Base-by-base conservation (phyloP, 2,329 filamentous ascomycete species). In the Xylariaceae sp. region DNA sequence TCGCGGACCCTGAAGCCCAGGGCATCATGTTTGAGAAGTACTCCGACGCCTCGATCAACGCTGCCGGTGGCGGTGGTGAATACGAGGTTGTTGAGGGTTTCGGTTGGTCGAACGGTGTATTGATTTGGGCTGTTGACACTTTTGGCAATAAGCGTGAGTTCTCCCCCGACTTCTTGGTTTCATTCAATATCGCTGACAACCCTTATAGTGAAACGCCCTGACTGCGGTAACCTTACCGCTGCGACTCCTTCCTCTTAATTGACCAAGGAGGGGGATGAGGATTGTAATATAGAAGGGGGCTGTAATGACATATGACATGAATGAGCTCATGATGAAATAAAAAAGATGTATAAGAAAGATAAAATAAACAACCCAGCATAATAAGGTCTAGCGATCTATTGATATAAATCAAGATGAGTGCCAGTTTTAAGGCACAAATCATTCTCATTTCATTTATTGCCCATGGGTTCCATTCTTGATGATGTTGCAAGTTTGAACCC, bases 21-120 rank as follows among this genome's bases (percentile, higher is more conserved):
- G 86, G 86, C 18, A 83, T 82, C 69, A 88, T 89, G 77, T 89
- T 88, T 69, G 86, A 89, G 71, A 88, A 88, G 76, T 88, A 88
- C 68, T 77, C 76, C 10, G 83, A 87, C 64, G 81, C 81, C 58
- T 73, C 80, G 6, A 84, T 79, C 51, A 85, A 87, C 62, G 80
- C 79, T 0, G 83, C 82, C 1, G 86, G 86, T 34, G 75, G 83
- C 5, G 86, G 86, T 4, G 86, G 86, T 64, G 86, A 88, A 75
- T 88, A 88, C 69, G 79, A 82, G 56, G 86, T 88, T 4, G 86
- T 88, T 2, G 83, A 88, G 73, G 86, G 86, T 1, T 89, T 89
- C 65, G 86, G 86, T 5, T 89, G 86, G 86, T 84, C 82, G 0
- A 88, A 88, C 64, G 86, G 86, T 35, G 85, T 88, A 55, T 71